These are phyloP conservation scores for Drosera spatulata DNA, from an alignment of 179 eudicot genomes.

Conservation along the genomic window DNA sequence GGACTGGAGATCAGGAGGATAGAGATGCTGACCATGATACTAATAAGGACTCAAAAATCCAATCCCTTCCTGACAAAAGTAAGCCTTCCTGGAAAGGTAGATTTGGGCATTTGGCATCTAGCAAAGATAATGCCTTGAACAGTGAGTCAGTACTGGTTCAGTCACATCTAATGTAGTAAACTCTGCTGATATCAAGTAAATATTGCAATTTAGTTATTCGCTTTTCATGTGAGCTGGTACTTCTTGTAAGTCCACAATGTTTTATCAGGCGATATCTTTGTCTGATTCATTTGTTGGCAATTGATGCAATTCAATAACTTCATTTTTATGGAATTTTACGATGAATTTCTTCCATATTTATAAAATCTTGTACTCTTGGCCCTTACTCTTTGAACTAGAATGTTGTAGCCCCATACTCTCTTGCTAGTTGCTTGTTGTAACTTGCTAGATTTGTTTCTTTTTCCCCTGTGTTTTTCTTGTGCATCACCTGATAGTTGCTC, in stretches of 20 bases:
- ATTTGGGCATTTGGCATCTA: constrained; percentile 39
- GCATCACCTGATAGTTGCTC: no score
- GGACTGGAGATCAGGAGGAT: constrained; percentile 48
- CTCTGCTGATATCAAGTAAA: neutral
- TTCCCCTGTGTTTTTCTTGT: no score
- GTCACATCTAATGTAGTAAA: neutral
- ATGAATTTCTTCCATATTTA: no score
- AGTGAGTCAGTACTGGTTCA: constrained; percentile 32
- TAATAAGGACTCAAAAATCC: constrained; percentile 38
- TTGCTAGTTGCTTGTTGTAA: neutral
- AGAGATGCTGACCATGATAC: constrained; percentile 59
- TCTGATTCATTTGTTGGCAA: no score
- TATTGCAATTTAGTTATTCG: no score
- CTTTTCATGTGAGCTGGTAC: no score
- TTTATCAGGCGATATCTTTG: no score
- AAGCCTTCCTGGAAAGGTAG: constrained; percentile 63
- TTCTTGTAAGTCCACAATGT: no score
- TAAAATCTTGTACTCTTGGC: no score
- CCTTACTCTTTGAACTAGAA: neutral
- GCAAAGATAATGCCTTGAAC: constrained; percentile 58
- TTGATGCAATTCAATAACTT: no score
- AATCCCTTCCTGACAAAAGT: constrained; percentile 52
- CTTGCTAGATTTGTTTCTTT: no score
- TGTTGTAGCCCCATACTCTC: no score
- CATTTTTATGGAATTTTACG: neutral